phyloP scores from a whole-genome alignment of 805 yeast species.

The Pachysolen tannophilus region DNA sequence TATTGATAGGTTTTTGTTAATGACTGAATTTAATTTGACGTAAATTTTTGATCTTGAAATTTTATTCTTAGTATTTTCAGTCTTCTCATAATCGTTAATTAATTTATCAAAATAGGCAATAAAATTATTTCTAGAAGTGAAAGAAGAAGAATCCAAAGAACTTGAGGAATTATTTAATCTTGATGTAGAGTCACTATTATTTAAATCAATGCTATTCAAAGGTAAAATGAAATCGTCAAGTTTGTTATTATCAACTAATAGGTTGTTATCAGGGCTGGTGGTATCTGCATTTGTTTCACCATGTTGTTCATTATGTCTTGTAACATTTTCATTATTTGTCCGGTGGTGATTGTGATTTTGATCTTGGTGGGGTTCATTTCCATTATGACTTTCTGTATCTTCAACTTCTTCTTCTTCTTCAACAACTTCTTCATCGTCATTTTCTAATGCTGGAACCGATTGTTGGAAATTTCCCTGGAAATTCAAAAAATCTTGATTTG shows the following conservation, averaged over 20 bases:
- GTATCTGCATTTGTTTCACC: conserved; percentile 8
- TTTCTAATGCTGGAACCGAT: conserved; percentile 12
- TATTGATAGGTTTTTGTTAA: conserved; percentile 9
- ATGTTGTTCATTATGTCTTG: conserved; percentile 16
- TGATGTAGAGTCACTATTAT: conserved; percentile 1
- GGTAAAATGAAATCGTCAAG: conserved; percentile 7
- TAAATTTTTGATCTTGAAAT: conserved; percentile 8
- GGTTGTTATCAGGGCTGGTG: neutral
- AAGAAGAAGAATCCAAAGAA: conserved; percentile 5
- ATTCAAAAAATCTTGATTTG: conserved; percentile 25
- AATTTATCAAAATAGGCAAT: conserved; percentile 5
- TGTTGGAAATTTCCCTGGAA: conserved; percentile 17
- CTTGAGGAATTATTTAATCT: neutral
- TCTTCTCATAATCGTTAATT: neutral
- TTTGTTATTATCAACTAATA: conserved; percentile 1
- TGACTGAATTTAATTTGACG: conserved; percentile 9
- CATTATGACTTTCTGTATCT: conserved; percentile 10
- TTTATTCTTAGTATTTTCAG: conserved; percentile 1
- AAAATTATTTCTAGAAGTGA: too few relatives aligned
- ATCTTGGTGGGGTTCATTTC: conserved; percentile 2
- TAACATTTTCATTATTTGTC: conserved; percentile 24
- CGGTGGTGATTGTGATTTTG: too few relatives aligned
- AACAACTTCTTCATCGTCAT: conserved; percentile 32
- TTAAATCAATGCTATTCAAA: conserved; percentile 3
- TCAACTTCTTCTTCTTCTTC: conserved; percentile 28